Evolutionary conservation across 1,139 yeast species (phyloP).

Genomic region (Hyphopichia pseudoburtonii): DNA sequence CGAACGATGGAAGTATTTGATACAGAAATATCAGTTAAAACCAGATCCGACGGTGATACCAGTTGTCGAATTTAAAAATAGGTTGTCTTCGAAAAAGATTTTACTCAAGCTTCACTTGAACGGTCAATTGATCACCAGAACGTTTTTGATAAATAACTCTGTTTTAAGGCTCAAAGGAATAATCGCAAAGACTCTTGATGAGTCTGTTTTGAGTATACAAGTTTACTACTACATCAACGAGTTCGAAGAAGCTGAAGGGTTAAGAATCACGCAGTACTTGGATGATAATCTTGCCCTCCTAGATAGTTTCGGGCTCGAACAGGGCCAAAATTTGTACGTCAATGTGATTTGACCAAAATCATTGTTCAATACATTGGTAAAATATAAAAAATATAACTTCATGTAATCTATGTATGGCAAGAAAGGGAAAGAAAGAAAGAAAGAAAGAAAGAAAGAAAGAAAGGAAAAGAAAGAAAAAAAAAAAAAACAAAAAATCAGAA

Average conservation of each 20-base stretch:
- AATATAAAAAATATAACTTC: too few relatives aligned
- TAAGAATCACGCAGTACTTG: constrained; percentile 12
- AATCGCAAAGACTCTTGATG: constrained; percentile 13
- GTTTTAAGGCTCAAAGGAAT: constrained; percentile 31
- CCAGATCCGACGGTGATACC: constrained; percentile 2
- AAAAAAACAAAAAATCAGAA: too few relatives aligned
- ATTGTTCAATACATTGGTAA: too few relatives aligned
- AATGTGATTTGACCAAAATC: too few relatives aligned
- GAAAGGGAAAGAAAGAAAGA: too few relatives aligned
- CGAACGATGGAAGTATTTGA: constrained; percentile 26
- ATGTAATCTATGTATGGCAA: too few relatives aligned
- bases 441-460: too few relatives aligned
- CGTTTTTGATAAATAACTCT: constrained; percentile 23
- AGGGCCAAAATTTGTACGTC: constrained; percentile 25
- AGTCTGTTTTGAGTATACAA: constrained; percentile 18
- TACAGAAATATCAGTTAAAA: constrained; percentile 22
- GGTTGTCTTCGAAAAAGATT: constrained; percentile 11
- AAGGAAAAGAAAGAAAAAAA: too few relatives aligned
- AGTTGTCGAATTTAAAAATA: constrained; percentile 3
- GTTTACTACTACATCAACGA: constrained; percentile 19
- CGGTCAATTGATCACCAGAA: constrained; percentile 9
- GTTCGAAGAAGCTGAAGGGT: constrained; percentile 8
- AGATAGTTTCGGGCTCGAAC: constrained; percentile 31
- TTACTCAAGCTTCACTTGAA: constrained; percentile 10
- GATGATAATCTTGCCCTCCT: constrained; percentile 38